Conservation (phyloP, 345 rosid species). For the Limnanthes douglasii region DNA sequence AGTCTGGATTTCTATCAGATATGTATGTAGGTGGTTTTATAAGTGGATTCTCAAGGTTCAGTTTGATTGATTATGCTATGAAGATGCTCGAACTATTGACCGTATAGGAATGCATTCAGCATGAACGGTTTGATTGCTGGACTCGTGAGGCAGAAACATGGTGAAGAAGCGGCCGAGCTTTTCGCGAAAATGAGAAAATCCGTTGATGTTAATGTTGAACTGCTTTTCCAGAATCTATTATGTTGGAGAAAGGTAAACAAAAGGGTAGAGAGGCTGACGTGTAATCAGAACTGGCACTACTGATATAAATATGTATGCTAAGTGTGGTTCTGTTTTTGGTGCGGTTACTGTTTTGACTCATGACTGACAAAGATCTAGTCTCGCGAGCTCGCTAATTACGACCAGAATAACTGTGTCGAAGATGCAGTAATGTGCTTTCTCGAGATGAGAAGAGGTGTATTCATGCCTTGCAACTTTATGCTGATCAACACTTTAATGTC, state of each 20-base stretch:
- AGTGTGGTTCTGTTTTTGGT: constrained; percentile 43
- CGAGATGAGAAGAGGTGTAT: constrained; percentile 40
- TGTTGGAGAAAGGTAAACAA: constrained; percentile 47
- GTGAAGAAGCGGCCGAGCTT: constrained; percentile 57
- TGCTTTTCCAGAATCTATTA: constrained; percentile 49
- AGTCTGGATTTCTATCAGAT: constrained; percentile 58
- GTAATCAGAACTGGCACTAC: constrained; percentile 59
- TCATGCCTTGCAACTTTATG: constrained; percentile 42
- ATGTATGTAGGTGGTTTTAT: constrained; percentile 78
- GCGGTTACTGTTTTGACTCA: constrained; percentile 39
- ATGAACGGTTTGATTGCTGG: constrained; percentile 86
- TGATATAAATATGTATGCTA: constrained; percentile 80
- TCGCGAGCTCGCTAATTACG: constrained; percentile 85
- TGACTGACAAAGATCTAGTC: constrained; percentile 57
- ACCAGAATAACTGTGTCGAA: constrained; percentile 55
- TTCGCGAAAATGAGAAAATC: constrained; percentile 34
- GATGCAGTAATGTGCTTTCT: constrained; percentile 37
- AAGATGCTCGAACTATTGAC: constrained; percentile 50
- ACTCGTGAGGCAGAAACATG: constrained; percentile 43
- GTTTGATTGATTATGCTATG: constrained; percentile 36
- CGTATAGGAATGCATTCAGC: constrained; percentile 46
- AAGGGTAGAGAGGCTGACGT: constrained; percentile 85
- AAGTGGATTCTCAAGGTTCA: constrained; percentile 59
- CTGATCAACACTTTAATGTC: constrained; percentile 76
- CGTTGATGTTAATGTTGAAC: constrained; percentile 48